Conservation (phyloP, 179 eudicot species). For the Nepenthes alata region DNA sequence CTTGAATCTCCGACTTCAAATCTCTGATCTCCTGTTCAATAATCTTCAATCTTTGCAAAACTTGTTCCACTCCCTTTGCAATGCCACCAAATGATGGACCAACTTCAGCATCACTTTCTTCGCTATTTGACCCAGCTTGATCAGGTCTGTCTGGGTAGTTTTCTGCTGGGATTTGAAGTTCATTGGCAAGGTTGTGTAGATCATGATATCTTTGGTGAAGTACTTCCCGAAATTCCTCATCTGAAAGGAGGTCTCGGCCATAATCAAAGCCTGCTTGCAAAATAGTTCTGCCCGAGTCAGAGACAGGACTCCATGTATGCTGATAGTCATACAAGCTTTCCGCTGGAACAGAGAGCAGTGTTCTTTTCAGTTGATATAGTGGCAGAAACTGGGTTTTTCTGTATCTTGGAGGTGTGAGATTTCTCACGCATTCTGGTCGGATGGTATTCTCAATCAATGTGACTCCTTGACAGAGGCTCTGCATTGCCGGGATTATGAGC, state of each 20-base stretch:
- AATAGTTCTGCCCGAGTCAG: constrained; percentile 42
- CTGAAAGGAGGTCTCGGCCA: constrained; percentile 78
- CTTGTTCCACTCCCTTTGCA: constrained; percentile 90
- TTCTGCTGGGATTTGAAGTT: constrained; percentile 69
- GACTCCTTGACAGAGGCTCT: constrained; percentile 53
- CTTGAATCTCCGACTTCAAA: constrained; percentile 89
- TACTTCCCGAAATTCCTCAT: constrained; percentile 86
- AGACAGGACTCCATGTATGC: constrained; percentile 78
- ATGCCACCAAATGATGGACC: constrained; percentile 78
- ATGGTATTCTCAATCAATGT: constrained; percentile 50
- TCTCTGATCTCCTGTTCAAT: constrained; percentile 86
- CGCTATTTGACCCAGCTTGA: constrained; percentile 9
- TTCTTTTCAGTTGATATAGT: constrained; percentile 53
- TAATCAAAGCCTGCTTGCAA: constrained; percentile 55
- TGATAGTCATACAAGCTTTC: constrained; percentile 90
- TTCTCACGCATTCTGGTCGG: constrained; percentile 73
- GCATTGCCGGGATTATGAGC: constrained; percentile 71
- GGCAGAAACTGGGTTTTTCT: constrained; percentile 57
- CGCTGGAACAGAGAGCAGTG: constrained; percentile 83
- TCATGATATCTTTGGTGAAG: constrained; percentile 81
- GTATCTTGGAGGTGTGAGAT: constrained; percentile 71
- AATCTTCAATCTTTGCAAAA: constrained; percentile 72
- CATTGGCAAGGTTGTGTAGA: constrained; percentile 73
- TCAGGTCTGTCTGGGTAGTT: constrained; percentile 25
- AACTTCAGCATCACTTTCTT: constrained; percentile 24